Evolutionary conservation across 139 green algal species (phyloP), one percentile per base, ranked within the genome.

Genomic region (Coelastrella sp.): DNA sequence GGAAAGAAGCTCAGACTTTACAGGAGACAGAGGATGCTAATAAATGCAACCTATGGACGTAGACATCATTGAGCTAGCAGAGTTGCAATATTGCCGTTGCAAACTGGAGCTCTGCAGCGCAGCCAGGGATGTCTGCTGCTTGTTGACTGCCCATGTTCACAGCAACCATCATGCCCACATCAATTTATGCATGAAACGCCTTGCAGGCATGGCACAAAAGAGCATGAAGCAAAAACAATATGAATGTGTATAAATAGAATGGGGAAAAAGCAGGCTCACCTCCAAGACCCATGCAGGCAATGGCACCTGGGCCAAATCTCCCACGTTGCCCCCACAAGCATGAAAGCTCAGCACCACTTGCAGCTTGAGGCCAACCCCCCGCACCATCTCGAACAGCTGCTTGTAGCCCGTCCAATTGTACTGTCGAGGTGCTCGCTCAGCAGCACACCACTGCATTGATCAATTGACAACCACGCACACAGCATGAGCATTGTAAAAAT

Each of bases 281-380:
- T 97, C 82, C 15, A 98, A 88, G 60, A 99, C 97, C 97, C 97
- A 99, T 6, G 87, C 27, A 0, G 97, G 97, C 66, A 99, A 93
- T 8, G 96, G 96, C 8, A 99, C 93, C 35, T 96, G 92, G 0
- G 94, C 94, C 35, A 94, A 95, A 91, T 99, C 97, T 0, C 97
- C 97, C 35, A 99, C 97, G 74, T 99, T 99, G 84, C 97, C 96
- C 22, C 97, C 97, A 89, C 97, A 99, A 0, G 97, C 96, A 91
- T 99, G 97, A 91, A 99, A 99, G 78, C 93, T 96, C 89, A 99
- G 94, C 17, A 99, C 97, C 19, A 95, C 97, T 94, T 99, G 96
- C 15, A 99, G 61, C 73, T 96, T 96, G 0, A 99, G 93, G 22
- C 96, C 97, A 15, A 94, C 84, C 7, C 88, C 59, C 12, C 95